Evolutionary conservation across 352 stramenopile species (phyloP).

Genomic region (Pythium dissotocum): DNA sequence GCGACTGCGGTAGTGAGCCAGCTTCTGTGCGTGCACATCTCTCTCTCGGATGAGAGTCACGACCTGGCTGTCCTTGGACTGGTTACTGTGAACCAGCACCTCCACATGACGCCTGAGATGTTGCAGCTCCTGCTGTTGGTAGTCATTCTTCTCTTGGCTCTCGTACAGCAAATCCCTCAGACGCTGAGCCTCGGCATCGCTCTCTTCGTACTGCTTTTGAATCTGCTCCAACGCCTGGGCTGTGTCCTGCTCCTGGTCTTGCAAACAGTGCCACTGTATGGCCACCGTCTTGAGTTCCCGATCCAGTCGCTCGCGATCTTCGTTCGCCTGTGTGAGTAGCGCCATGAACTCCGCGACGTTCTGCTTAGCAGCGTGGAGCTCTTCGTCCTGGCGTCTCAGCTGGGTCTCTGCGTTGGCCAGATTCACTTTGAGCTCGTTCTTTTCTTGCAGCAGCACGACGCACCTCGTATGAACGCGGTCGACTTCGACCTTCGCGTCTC

Average conservation of each 20-base stretch:
- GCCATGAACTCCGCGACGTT: conserved; percentile 22
- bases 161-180: conserved; percentile 23
- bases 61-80: conserved; percentile 20
- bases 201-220: not conserved
- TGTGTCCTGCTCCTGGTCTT: not conserved
- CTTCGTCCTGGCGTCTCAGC: conserved; percentile 7
- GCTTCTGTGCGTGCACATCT: conserved; percentile 17
- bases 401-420: not conserved
- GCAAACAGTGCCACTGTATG: conserved; percentile 1
- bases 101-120: not conserved
- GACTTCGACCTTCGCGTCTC: conserved; percentile 1
- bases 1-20: conserved; percentile 17
- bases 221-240: not conserved
- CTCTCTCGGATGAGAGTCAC: conserved; percentile 16
- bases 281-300: not conserved
- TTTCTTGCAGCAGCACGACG: conserved; percentile 6
- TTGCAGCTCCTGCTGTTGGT: conserved; percentile 5
- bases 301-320: conserved; percentile 7
- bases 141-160: conserved; percentile 17
- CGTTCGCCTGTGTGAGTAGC: conserved; percentile 11
- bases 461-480: conserved; percentile 18
- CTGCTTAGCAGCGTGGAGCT: conserved; percentile 12
- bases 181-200: conserved; percentile 3
- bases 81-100: conserved; percentile 7
- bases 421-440: conserved; percentile 6